phyloP scores from a whole-genome alignment of 2,329 filamentous ascomycete genomes.

The Zalaria obscura region DNA sequence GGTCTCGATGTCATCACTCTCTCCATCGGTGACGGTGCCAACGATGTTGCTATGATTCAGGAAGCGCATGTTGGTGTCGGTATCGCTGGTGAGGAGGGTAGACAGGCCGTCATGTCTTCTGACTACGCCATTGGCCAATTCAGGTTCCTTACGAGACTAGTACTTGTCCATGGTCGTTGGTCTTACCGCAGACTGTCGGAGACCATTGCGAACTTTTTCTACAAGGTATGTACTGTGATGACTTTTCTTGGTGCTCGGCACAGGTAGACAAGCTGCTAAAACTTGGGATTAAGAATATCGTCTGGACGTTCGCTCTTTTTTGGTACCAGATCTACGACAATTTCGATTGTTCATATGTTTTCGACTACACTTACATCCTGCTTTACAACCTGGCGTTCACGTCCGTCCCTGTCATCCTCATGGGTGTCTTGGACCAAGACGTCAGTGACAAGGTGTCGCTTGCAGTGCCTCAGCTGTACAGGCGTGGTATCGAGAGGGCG shows the following conservation, averaged over 20 bases:
- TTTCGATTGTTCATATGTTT: constrained; percentile 92
- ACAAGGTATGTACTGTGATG: constrained; percentile 49
- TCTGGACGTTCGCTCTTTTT: constrained; percentile 93
- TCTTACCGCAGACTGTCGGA: constrained; percentile 91
- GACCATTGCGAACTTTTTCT: constrained; percentile 97
- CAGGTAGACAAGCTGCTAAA: too few relatives aligned
- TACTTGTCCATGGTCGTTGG: constrained; percentile 87
- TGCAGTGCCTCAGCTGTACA: constrained; percentile 88
- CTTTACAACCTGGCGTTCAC: constrained; percentile 96
- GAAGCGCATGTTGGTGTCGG: constrained; percentile 94
- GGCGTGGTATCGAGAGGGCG: constrained; percentile 83
- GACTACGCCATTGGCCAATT: constrained; percentile 95
- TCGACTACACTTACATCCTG: constrained; percentile 95
- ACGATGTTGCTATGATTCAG: constrained; percentile 96
- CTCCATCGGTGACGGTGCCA: constrained; percentile 84
- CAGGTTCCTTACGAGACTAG: constrained; percentile 68
- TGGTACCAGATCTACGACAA: constrained; percentile 95
- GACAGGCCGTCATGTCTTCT: constrained; percentile 89
- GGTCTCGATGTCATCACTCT: constrained; percentile 93
- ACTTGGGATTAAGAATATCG: constrained; percentile 53
- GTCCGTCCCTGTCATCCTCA: constrained; percentile 83
- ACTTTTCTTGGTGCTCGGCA: neutral
- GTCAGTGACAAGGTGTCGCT: constrained; percentile 88
- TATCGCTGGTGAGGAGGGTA: constrained; percentile 83
- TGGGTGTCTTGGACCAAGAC: constrained; percentile 95